A percentile compares a stretch with the other conserved stretches of the same genome.
phyloP scores from a whole-genome alignment of 371 early-diverging fungal species.

The Mortierella sp. region DNA sequence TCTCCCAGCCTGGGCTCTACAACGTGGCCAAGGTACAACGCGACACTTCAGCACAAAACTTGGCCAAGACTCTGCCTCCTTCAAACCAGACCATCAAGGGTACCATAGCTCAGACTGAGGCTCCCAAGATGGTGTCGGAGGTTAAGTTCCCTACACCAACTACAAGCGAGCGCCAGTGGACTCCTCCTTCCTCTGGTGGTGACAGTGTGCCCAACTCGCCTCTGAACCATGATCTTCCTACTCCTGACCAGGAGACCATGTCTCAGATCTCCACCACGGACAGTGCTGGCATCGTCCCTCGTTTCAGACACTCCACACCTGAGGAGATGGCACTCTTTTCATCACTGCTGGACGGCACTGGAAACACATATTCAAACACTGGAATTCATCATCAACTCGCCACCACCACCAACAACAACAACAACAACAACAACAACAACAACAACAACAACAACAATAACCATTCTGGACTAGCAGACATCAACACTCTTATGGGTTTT shows the following conservation, averaged over 20 bases:
- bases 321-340: constrained; percentile 33
- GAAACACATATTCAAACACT: constrained; percentile 17
- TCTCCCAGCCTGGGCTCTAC: constrained; percentile 58
- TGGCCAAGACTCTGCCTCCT: constrained; percentile 11
- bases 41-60: constrained; percentile 10
- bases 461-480: constrained; percentile 4
- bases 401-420: too few relatives aligned
- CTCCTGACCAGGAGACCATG: constrained; percentile 10
- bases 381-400: not conserved
- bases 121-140: not conserved
- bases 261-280: not conserved
- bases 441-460: constrained; percentile 14
- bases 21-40: constrained; percentile 22
- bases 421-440: too few relatives aligned
- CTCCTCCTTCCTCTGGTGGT: constrained; percentile 57
- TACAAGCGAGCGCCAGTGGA: constrained; percentile 35
- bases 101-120: not conserved
- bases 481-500: not conserved
- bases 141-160: constrained; percentile 6
- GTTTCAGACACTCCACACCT: constrained; percentile 20
- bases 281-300: constrained; percentile 21
- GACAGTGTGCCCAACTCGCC: constrained; percentile 56
- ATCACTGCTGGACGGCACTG: constrained; percentile 22
- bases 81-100: constrained; percentile 1
- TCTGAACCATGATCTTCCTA: constrained; percentile 28